Evolutionary conservation across 768 basidiomycete species (phyloP).

Genomic region (Termitomyces sp.): DNA sequence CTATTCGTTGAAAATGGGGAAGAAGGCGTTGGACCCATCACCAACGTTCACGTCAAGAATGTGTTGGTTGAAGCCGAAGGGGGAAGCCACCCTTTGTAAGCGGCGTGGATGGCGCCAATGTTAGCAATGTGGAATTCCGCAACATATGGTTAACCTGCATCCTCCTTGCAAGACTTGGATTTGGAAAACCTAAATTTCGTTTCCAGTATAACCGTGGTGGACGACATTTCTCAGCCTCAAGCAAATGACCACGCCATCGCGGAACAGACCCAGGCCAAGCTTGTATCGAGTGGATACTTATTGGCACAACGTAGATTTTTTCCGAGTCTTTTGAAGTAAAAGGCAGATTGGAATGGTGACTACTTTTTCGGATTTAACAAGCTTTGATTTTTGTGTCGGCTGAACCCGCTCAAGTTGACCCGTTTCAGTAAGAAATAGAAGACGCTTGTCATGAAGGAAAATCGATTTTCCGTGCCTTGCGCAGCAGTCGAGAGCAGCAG

Average conservation of each 20-base stretch:
- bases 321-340: not conserved
- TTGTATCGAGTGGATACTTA: too few relatives aligned
- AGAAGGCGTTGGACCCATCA: conserved; percentile 14
- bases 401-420: not conserved
- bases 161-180: conserved; percentile 4
- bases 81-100: conserved; percentile 11
- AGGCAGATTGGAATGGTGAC: not conserved
- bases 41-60: conserved; percentile 12
- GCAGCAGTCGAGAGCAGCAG: too few relatives aligned
- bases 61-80: conserved; percentile 5
- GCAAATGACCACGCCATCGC: not conserved
- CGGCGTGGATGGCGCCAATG: conserved; percentile 6
- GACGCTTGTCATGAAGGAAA: not conserved
- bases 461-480: not conserved
- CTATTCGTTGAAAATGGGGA: conserved; percentile 13
- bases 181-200: conserved; percentile 4
- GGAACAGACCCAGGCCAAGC: not conserved
- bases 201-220: conserved; percentile 8
- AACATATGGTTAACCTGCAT: conserved; percentile 8
- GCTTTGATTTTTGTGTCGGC: not conserved
- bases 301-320: not conserved
- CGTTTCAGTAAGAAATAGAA: not conserved
- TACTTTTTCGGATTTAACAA: not conserved
- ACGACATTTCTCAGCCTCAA: not conserved
- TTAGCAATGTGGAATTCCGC: conserved; percentile 11